These are phyloP conservation scores for Medicago ruthenica DNA, from an alignment of 306 rosid species.

Conservation along the genomic window DNA sequence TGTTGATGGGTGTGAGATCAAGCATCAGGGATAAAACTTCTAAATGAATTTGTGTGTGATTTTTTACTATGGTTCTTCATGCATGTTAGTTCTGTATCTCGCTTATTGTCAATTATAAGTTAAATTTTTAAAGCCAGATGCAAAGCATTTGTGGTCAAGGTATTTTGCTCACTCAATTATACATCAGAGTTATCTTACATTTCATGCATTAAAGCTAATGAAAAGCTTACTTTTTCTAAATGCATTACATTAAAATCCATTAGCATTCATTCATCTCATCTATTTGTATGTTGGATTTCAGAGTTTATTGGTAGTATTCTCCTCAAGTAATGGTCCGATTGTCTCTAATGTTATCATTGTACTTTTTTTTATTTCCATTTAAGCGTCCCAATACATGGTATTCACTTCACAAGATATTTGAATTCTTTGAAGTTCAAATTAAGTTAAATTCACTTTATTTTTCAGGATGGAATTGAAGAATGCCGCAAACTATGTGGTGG, in stretches of 20 bases:
- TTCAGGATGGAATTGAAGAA: slow-evolving; percentile 94
- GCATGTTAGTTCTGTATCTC: slow-evolving; percentile 30
- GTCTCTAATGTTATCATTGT: slow-evolving; percentile 38
- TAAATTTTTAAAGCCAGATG: slow-evolving; percentile 8
- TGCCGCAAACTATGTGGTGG: slow-evolving; percentile 97
- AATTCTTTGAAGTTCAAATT: slow-evolving; percentile 8
- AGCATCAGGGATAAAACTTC: slow-evolving; percentile 22
- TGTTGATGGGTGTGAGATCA: slow-evolving; percentile 22
- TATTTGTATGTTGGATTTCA: slow-evolving; percentile 27
- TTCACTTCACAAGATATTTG: slow-evolving; percentile 25
- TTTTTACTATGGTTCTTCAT: slow-evolving; percentile 15
- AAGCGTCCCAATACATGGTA: slow-evolving; percentile 6
- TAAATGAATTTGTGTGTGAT: not conserved
- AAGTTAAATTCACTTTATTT: slow-evolving; percentile 32
- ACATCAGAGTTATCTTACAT: not conserved
- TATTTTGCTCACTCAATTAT: slow-evolving; percentile 23
- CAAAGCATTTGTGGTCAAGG: slow-evolving; percentile 17
- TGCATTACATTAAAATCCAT: not conserved
- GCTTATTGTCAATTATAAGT: not conserved
- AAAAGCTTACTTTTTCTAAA: not conserved
- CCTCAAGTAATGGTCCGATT: slow-evolving; percentile 23
- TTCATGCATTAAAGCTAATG: slow-evolving; percentile 2
- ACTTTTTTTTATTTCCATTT: slow-evolving; percentile 9
- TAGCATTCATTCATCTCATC: slow-evolving; percentile 26
- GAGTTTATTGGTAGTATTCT: slow-evolving; percentile 4